These are phyloP conservation scores for Chytriomyces hyalinus DNA, from an alignment of 192 early-diverging fungal species.

Conservation along the genomic window DNA sequence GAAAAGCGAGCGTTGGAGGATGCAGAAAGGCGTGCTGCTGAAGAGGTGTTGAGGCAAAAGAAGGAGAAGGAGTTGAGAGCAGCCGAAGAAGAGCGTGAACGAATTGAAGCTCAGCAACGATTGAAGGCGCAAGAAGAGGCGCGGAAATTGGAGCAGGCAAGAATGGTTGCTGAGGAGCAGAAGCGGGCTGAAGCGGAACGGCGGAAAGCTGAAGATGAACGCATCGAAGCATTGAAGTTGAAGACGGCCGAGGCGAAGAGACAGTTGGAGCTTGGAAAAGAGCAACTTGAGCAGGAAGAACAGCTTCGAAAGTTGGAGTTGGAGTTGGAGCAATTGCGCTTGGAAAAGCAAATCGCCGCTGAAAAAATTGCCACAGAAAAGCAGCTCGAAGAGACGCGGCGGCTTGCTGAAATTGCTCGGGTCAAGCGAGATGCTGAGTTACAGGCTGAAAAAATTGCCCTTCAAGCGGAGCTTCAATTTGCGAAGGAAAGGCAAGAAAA, in stretches of 20 bases:
- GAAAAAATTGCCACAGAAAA: conserved; percentile 24
- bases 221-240: conserved; percentile 16
- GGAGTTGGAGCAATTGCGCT: conserved; percentile 16
- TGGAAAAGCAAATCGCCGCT: conserved; percentile 4
- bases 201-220: conserved; percentile 20
- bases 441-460: conserved; percentile 16
- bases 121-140: neutral
- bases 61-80: conserved; percentile 2
- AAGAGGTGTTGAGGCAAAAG: neutral
- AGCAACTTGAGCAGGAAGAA: conserved; percentile 25
- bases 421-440: conserved; percentile 30
- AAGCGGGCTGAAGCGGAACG: conserved; percentile 14
- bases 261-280: conserved; percentile 28
- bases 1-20: conserved; percentile 6
- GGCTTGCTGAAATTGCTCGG: conserved; percentile 17
- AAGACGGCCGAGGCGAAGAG: conserved; percentile 20
- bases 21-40: neutral
- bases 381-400: conserved; percentile 18
- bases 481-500: conserved; percentile 30
- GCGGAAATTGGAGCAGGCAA: neutral
- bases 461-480: conserved; percentile 31
- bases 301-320: conserved; percentile 10
- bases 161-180: conserved; percentile 9
- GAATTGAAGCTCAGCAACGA: conserved; percentile 6
- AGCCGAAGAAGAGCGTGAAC: conserved; percentile 16